Evolutionary conservation across 805 yeast genomes (phyloP), one percentile per base, ranked within the genome.

Genomic region (Candida glaebosa): DNA sequence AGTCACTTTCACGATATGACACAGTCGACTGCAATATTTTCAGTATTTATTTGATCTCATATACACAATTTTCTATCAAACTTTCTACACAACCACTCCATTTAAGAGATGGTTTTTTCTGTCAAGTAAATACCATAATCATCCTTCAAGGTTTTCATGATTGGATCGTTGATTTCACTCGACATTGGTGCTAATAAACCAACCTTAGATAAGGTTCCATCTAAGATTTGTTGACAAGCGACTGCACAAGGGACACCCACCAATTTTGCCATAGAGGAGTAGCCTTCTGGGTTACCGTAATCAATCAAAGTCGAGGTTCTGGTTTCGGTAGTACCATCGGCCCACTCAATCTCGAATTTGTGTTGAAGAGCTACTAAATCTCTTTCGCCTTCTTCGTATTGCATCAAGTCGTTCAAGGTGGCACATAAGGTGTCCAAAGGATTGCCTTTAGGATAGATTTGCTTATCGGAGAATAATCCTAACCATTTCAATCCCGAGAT

Each of bases 241-340:
- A 93, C 95, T 41, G 96, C 96, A 71, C 96, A 91, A 52, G 99
- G 99, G 49, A 89, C 91, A 74, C 99, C 99, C 42, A 93, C 99
- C 50, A 87, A 79, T 65, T 91, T 90, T 52, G 99, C 99, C 99
- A 93, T 93, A 26, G 98, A 90, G 31, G 96, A 84, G 82, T 91
- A 93, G 46, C 90, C 88, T 47, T 78, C 71, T 56, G 84, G 84
- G 53, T 78, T 82, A 73, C 99, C 99, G 68, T 87, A 87, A 67
- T 89, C 96, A 28, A 90, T 91, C 61, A 93, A 75, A 45, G 99
- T 93, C 16, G 97, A 86, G 44, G 98, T 90, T 78, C 98, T 89
- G 48, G 84, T 78, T 73, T 93, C 98, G 42, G 76, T 79, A 51
- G 80, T 67, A 53, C 98, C 98, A 58, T 93, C 93, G 42, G 91